A percentile compares a stretch with the other conserved stretches of the same genome.
Conservation (phyloP, 805 yeast genomes). For the Kluyveromyces siamensis region DNA sequence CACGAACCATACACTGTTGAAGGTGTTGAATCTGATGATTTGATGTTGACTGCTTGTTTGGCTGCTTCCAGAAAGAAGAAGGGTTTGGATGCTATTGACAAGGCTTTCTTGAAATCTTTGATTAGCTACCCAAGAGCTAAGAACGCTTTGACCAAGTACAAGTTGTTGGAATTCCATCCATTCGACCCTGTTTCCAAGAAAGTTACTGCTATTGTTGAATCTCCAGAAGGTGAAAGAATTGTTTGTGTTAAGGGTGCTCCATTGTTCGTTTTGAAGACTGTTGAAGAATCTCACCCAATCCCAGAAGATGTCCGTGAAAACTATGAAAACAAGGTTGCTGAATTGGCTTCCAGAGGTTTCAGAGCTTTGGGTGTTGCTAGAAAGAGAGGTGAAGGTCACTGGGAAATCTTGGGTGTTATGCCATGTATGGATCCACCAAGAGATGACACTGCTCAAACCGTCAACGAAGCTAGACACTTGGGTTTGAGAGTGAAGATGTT, state of each 20-base stretch:
- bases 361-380: slow-evolving; percentile 98
- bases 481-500: slow-evolving; percentile 97
- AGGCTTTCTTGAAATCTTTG: slow-evolving; percentile 90
- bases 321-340: slow-evolving; percentile 95
- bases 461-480: slow-evolving; percentile 78
- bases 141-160: slow-evolving; percentile 86
- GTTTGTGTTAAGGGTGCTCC: slow-evolving; percentile 98
- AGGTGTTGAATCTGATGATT: slow-evolving; percentile 92
- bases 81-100: slow-evolving; percentile 96
- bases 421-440: slow-evolving; percentile 99
- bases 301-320: slow-evolving; percentile 90
- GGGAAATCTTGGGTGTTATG: slow-evolving; percentile 97
- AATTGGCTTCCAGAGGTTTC: slow-evolving; percentile 97
- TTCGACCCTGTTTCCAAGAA: slow-evolving; percentile 97
- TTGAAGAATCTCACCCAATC: slow-evolving; percentile 93
- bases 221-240: slow-evolving; percentile 92
- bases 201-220: slow-evolving; percentile 90
- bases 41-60: slow-evolving; percentile 94
- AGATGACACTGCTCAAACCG: slow-evolving; percentile 95
- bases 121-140: slow-evolving; percentile 86
- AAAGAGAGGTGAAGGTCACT: slow-evolving; percentile 96
- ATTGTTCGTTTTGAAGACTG: slow-evolving; percentile 91
- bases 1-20: slow-evolving; percentile 97
- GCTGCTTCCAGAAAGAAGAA: slow-evolving; percentile 97
- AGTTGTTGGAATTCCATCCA: slow-evolving; percentile 92